Evolutionary conservation across 306 rosid species (phyloP).

Genomic region (Herpetospermum pedunculosum): DNA sequence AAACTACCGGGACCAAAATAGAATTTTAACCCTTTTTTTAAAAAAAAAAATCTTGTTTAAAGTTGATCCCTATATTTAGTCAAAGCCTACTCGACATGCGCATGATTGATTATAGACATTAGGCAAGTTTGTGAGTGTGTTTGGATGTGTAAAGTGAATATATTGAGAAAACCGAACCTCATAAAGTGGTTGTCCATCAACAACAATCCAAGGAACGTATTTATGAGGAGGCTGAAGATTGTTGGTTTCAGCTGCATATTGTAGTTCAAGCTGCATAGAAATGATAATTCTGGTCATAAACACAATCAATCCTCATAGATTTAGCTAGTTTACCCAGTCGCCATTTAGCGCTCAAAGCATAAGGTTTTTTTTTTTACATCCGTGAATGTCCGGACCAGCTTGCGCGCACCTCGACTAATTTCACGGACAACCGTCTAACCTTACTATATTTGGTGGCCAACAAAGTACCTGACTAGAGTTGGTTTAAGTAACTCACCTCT

Average conservation of each 20-base stretch:
- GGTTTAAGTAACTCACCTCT: slow-evolving; percentile 36
- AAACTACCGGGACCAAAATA: too few species aligned
- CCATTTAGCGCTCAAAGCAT: neutral
- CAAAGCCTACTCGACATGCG: neutral
- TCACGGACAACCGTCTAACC: too few species aligned
- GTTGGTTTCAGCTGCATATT: slow-evolving; percentile 55
- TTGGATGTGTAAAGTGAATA: neutral
- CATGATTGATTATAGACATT: neutral
- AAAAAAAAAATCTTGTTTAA: neutral
- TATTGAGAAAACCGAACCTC: slow-evolving; percentile 33
- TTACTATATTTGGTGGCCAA: too few species aligned
- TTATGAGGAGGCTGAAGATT: slow-evolving; percentile 69
- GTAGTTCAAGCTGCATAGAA: slow-evolving; percentile 61
- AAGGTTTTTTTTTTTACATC: too few species aligned
- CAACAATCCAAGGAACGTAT: slow-evolving; percentile 90
- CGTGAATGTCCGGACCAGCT: too few species aligned
- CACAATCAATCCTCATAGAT: neutral
- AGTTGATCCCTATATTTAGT: too few species aligned
- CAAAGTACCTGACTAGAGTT: too few species aligned
- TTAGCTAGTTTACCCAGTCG: neutral
- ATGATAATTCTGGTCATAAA: neutral
- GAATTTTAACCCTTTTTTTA: too few species aligned
- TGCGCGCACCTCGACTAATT: too few species aligned
- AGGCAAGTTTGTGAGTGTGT: neutral
- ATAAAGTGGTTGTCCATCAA: slow-evolving; percentile 70